Conservation (phyloP, 2,329 filamentous ascomycete species). For the Zasmidium angulare region DNA sequence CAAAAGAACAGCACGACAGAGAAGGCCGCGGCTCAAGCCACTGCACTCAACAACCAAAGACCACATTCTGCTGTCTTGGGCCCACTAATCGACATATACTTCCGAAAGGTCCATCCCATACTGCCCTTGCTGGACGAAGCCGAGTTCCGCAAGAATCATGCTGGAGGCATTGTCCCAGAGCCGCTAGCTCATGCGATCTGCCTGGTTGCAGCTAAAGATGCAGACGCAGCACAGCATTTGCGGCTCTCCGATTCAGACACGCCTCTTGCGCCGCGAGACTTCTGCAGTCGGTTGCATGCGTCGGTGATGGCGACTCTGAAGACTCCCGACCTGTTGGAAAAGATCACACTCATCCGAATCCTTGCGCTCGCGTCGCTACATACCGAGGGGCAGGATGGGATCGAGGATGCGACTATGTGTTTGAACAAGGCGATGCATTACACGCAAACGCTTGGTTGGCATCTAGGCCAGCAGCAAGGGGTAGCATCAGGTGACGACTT, state of each 20-base stretch:
- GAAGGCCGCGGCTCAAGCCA: slow-evolving; percentile 2
- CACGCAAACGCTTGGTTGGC: slow-evolving; percentile 50
- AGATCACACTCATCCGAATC: slow-evolving; percentile 48
- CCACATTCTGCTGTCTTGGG: slow-evolving; percentile 36
- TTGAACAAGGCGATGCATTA: slow-evolving; percentile 51
- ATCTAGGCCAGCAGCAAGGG: slow-evolving; percentile 38
- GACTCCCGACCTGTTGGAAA: slow-evolving; percentile 45
- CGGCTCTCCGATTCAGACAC: slow-evolving; percentile 37
- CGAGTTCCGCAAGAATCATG: slow-evolving; percentile 41
- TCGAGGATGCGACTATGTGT: slow-evolving; percentile 42
- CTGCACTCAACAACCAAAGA: slow-evolving; percentile 16
- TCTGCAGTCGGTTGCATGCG: slow-evolving; percentile 46
- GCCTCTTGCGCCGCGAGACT: slow-evolving; percentile 42
- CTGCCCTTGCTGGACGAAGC: slow-evolving; percentile 48
- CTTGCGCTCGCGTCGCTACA: slow-evolving; percentile 49
- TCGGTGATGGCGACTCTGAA: slow-evolving; percentile 43
- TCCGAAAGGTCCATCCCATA: slow-evolving; percentile 47
- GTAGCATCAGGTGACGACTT: slow-evolving; percentile 23
- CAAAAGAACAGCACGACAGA: slow-evolving; percentile 21
- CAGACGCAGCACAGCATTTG: slow-evolving; percentile 42
- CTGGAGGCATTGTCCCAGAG: slow-evolving; percentile 37
- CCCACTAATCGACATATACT: slow-evolving; percentile 48
- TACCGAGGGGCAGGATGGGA: slow-evolving; percentile 48
- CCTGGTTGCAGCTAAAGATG: slow-evolving; percentile 50
- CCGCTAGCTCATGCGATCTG: slow-evolving; percentile 48